phyloP scores from a whole-genome alignment of 129 eudicot genomes.

The Flaveria linearis region DNA sequence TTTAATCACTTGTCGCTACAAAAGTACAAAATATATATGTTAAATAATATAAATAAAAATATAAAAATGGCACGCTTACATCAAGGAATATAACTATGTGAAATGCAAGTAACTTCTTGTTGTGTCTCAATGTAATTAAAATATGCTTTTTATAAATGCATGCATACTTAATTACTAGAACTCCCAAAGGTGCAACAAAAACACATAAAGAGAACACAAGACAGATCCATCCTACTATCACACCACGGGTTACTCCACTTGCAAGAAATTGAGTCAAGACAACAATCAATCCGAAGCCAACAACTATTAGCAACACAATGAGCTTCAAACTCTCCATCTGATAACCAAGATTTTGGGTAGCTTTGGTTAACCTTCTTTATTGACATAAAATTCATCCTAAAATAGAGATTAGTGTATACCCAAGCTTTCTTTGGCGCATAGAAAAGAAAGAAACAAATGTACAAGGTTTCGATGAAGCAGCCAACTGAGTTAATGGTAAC shows the following conservation, averaged over 20 bases:
- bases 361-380: neutral
- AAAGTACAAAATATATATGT: neutral
- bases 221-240: conserved; percentile 62
- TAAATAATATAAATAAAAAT: neutral
- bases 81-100: neutral
- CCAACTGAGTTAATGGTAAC: conserved; percentile 67
- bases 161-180: conserved; percentile 55
- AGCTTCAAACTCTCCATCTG: conserved; percentile 57
- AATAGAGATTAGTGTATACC: conserved; percentile 28
- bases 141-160: neutral
- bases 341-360: neutral
- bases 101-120: neutral
- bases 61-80: neutral
- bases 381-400: neutral
- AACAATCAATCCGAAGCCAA: conserved; percentile 53
- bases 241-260: conserved; percentile 24
- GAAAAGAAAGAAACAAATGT: conserved; percentile 58
- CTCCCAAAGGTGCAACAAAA: conserved; percentile 68
- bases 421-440: conserved; percentile 53
- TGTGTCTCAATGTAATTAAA: neutral
- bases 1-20: conserved; percentile 11
- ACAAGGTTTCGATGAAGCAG: conserved; percentile 53
- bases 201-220: conserved; percentile 66
- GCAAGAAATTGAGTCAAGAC: conserved; percentile 43
- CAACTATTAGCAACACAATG: conserved; percentile 39